These are phyloP conservation scores for Candolleomyces eurysporus DNA, from an alignment of 768 basidiomycete genomes.

Conservation along the genomic window DNA sequence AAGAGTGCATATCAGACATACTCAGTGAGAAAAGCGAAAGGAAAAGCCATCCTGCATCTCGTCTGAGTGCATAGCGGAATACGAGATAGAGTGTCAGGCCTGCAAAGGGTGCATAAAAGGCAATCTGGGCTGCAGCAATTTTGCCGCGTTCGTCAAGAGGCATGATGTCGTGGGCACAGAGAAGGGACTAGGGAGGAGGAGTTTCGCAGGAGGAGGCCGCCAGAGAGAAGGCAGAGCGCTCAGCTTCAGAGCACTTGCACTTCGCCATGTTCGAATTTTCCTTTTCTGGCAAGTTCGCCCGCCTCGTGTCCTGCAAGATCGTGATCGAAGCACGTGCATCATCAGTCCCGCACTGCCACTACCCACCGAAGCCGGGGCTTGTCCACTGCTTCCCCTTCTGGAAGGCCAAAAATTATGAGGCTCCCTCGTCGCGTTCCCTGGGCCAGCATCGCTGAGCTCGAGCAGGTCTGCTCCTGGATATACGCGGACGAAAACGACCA, in stretches of 20 bases:
- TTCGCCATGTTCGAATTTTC: constrained; percentile 9
- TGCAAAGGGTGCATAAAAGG: constrained; percentile 57
- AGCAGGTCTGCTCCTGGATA: constrained; percentile 75
- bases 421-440: constrained; percentile 83
- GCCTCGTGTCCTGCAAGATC: constrained; percentile 7
- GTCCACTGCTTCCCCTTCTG: neutral
- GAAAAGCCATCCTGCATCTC: constrained; percentile 67
- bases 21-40: constrained; percentile 59
- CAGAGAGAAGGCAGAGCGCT: constrained; percentile 4
- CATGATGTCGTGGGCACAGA: constrained; percentile 3
- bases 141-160: constrained; percentile 42
- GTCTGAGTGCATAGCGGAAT: constrained; percentile 53
- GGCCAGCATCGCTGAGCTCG: constrained; percentile 65
- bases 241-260: constrained; percentile 4
- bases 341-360: neutral
- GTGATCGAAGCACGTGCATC: constrained; percentile 3
- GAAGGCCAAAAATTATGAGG: constrained; percentile 41
- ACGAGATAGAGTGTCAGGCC: constrained; percentile 43
- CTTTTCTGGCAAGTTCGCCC: constrained; percentile 8
- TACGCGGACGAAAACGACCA: constrained; percentile 62
- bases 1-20: constrained; percentile 28
- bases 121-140: constrained; percentile 59
- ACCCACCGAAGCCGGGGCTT: neutral
- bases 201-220: constrained; percentile 12
- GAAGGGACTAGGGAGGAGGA: neutral